phyloP scores from a whole-genome alignment of 306 rosid genomes.

The Dryas alaskensis region DNA sequence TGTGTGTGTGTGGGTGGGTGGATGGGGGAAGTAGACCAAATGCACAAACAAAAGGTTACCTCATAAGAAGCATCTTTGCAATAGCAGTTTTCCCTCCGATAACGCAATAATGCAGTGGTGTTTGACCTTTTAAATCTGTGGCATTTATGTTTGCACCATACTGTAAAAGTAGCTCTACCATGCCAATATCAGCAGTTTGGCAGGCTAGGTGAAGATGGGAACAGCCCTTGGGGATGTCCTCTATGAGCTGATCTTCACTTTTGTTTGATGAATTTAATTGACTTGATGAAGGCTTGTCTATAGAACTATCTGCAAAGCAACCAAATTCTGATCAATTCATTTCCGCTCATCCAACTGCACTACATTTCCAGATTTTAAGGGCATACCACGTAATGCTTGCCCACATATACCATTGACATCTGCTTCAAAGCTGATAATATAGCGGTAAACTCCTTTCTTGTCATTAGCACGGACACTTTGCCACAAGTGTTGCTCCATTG shows the following conservation, averaged over 20 bases:
- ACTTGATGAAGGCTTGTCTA: conserved; percentile 41
- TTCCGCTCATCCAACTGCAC: conserved; percentile 20
- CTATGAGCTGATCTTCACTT: conserved; percentile 36
- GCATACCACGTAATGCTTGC: conserved; percentile 45
- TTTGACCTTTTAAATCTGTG: conserved; percentile 52
- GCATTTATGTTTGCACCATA: conserved; percentile 65
- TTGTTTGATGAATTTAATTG: conserved; percentile 26
- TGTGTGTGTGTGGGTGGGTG: neutral
- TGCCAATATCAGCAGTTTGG: conserved; percentile 57
- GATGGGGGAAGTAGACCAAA: neutral
- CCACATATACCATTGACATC: conserved; percentile 42
- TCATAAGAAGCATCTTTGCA: conserved; percentile 55
- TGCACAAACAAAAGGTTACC: conserved; percentile 33
- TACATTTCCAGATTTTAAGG: conserved; percentile 23
- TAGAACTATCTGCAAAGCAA: conserved; percentile 37
- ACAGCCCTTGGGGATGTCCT: conserved; percentile 42
- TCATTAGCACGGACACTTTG: conserved; percentile 62
- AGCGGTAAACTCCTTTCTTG: conserved; percentile 61
- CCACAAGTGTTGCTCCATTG: conserved; percentile 46
- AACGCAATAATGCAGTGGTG: conserved; percentile 67
- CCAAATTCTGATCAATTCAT: conserved; percentile 15
- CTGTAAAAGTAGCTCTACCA: conserved; percentile 81
- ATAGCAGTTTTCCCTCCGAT: conserved; percentile 39
- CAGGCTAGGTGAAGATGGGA: conserved; percentile 76
- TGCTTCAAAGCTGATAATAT: conserved; percentile 48